phyloP scores from a whole-genome alignment of 139 green algal species.

The Closterium sp. region DNA sequence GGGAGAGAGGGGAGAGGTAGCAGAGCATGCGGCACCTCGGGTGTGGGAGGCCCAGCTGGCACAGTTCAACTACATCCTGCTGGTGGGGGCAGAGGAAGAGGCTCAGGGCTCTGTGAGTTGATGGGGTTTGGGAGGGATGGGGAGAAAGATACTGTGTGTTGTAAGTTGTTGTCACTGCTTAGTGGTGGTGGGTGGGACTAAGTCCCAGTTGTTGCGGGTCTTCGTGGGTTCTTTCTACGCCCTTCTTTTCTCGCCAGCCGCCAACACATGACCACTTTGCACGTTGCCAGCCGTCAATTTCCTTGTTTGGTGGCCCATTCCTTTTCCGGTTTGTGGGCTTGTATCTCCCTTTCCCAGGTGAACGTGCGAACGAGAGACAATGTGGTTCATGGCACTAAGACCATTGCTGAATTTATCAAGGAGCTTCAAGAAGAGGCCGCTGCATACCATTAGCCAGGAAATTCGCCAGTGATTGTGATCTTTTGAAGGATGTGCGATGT shows the following conservation, averaged over 20 bases:
- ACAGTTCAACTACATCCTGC: conserved; percentile 98
- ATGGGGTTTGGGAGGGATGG: neutral
- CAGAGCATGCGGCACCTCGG: neutral
- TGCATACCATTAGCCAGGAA: conserved; percentile 13
- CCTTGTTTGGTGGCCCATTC: no score
- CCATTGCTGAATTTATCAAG: conserved; percentile 43
- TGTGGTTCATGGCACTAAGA: conserved; percentile 63
- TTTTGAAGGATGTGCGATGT: no score
- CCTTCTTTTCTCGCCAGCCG: no score
- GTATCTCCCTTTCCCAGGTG: conserved; percentile 54
- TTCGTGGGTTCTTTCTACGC: no score
- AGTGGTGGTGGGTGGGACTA: no score
- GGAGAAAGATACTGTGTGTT: neutral
- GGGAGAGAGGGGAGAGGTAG: no score
- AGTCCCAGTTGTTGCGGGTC: no score
- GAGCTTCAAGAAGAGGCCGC: conserved; percentile 36
- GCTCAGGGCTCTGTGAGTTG: conserved; percentile 28
- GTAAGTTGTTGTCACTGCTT: neutral
- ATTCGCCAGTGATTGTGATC: no score
- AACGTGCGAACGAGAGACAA: conserved; percentile 96
- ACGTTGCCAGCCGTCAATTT: no score
- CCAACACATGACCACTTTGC: no score
- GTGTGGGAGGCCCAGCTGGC: conserved; percentile 83
- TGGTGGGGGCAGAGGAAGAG: conserved; percentile 60
- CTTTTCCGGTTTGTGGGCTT: no score